Evolutionary conservation across 345 rosid genomes (phyloP).

Genomic region (Aquilaria malaccensis): DNA sequence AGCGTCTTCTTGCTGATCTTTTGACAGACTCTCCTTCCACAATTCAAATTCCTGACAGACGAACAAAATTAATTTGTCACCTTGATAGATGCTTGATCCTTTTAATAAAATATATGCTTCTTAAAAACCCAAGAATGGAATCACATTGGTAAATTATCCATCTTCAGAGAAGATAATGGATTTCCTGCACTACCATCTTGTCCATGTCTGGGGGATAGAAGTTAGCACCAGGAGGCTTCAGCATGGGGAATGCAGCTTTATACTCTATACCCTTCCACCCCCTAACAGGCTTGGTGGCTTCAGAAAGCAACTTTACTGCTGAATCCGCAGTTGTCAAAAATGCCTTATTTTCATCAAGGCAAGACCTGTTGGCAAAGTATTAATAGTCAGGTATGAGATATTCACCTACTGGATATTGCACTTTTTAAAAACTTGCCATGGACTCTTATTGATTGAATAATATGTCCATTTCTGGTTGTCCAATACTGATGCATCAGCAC

Average conservation of each 20-base stretch:
- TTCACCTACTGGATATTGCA: background rate
- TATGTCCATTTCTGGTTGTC: constrained; percentile 68
- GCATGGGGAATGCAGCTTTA: constrained; percentile 69
- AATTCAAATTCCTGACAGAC: constrained; percentile 60
- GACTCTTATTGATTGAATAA: constrained; percentile 78
- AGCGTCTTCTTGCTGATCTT: constrained; percentile 48
- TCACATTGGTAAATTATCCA: constrained; percentile 1
- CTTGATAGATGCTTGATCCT: background rate
- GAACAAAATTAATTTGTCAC: constrained; percentile 15
- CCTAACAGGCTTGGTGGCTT: constrained; percentile 49
- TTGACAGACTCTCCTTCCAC: constrained; percentile 53
- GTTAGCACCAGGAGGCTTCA: constrained; percentile 88
- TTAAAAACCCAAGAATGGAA: background rate
- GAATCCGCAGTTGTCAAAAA: constrained; percentile 89
- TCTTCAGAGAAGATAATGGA: background rate
- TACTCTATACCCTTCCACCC: constrained; percentile 96
- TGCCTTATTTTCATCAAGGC: constrained; percentile 84
- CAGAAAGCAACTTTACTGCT: constrained; percentile 60
- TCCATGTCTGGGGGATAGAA: constrained; percentile 98
- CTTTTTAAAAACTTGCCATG: constrained; percentile 47
- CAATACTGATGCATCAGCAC: constrained; percentile 55
- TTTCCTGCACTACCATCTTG: constrained; percentile 46
- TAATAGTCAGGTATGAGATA: constrained; percentile 4
- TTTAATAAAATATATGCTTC: background rate
- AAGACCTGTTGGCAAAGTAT: constrained; percentile 53